phyloP scores from a whole-genome alignment of 805 yeast species.

The Saccharomyces kudriavzevii region DNA sequence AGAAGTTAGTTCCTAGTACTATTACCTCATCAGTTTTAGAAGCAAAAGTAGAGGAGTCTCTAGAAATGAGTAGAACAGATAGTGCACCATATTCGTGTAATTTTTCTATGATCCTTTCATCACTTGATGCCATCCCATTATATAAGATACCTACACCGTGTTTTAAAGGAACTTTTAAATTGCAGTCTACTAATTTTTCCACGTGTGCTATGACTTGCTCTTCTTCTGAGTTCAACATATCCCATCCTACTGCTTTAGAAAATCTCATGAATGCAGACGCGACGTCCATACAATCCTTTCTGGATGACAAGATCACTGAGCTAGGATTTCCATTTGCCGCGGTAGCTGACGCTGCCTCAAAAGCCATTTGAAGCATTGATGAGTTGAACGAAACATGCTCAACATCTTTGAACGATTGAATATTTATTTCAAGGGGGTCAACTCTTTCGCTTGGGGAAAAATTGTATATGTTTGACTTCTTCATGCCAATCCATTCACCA shows the following conservation, averaged over 20 bases:
- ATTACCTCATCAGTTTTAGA: constrained; percentile 52
- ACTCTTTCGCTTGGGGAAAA: constrained; percentile 58
- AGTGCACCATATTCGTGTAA: constrained; percentile 45
- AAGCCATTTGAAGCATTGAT: constrained; percentile 45
- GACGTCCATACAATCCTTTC: constrained; percentile 48
- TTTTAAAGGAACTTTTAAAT: constrained; percentile 36
- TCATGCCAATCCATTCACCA: constrained; percentile 80
- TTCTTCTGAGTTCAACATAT: constrained; percentile 35
- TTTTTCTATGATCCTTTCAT: constrained; percentile 46
- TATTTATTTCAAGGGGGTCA: constrained; percentile 47
- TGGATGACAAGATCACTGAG: constrained; percentile 47
- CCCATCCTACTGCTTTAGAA: constrained; percentile 32
- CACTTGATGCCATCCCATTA: constrained; percentile 47
- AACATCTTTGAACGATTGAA: constrained; percentile 40
- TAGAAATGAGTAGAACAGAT: constrained; percentile 50
- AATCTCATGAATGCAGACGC: constrained; percentile 37
- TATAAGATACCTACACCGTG: constrained; percentile 62
- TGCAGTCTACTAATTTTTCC: constrained; percentile 38
- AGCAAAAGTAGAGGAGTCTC: constrained; percentile 42
- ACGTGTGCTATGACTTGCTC: constrained; percentile 12
- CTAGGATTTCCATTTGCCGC: constrained; percentile 24
- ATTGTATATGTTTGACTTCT: constrained; percentile 54
- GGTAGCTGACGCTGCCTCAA: constrained; percentile 33
- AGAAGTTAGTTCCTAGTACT: constrained; percentile 62
- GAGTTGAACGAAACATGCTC: constrained; percentile 33